Percentiles rank a stretch among this genome's conserved stretches.
These are phyloP conservation scores for Polyporus arcularius DNA, from an alignment of 768 basidiomycete species.

Conservation along the genomic window DNA sequence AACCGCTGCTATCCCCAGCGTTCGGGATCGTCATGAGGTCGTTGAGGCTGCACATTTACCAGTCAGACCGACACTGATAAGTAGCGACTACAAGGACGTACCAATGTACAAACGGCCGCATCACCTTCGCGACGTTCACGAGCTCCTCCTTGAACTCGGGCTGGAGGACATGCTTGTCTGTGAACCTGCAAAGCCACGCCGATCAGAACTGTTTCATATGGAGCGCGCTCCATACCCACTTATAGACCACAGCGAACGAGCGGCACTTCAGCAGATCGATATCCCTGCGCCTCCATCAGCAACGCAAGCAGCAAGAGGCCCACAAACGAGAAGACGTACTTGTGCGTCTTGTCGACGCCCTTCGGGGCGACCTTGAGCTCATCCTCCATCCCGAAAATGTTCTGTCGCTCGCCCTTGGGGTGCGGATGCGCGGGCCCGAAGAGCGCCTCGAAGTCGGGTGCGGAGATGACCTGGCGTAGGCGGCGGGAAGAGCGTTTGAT, in stretches of 20 bases:
- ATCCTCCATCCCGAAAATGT: constrained; percentile 85
- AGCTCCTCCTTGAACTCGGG: constrained; percentile 68
- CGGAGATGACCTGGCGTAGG: constrained; percentile 67
- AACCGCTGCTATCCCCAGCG: too few species aligned
- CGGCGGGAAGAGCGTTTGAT: constrained; percentile 61
- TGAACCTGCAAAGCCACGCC: constrained; percentile 50
- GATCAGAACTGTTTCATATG: background rate
- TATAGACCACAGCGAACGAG: constrained; percentile 66
- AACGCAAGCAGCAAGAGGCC: background rate
- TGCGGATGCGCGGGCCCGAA: constrained; percentile 74
- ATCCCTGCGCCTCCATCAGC: constrained; percentile 49
- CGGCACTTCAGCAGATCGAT: constrained; percentile 91
- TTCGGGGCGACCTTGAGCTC: constrained; percentile 92
- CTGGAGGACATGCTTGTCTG: constrained; percentile 69
- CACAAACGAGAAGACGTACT: constrained; percentile 40
- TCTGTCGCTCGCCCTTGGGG: constrained; percentile 63
- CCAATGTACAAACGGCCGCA: constrained; percentile 82
- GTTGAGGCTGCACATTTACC: too few species aligned
- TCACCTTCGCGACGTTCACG: constrained; percentile 50
- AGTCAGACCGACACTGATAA: constrained; percentile 1
- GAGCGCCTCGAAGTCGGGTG: constrained; percentile 67
- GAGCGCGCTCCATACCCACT: constrained; percentile 42
- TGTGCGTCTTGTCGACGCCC: constrained; percentile 81
- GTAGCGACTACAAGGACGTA: constrained; percentile 32
- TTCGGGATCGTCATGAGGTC: too few species aligned